phyloP scores from a whole-genome alignment of 163 green algal genomes.

The Scenedesmus sp. region DNA sequence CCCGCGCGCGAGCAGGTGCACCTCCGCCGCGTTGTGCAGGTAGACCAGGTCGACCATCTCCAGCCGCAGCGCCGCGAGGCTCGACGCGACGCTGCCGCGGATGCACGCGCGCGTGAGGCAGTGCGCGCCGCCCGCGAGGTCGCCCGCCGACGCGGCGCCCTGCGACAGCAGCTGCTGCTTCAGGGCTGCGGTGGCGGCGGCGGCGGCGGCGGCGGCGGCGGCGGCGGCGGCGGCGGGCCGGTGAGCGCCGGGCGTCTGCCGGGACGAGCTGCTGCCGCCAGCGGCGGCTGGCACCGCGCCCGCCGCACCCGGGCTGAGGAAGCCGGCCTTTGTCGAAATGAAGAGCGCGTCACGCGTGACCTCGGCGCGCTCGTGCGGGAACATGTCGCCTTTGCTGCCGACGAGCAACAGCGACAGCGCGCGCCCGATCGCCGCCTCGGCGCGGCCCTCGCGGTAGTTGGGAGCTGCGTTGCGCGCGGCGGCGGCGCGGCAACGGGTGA shows the following conservation, averaged over 20 bases:
- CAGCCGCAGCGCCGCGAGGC: constrained; percentile 60
- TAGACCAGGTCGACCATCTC: constrained; percentile 78
- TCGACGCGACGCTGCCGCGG: constrained; percentile 56
- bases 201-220: too few species aligned
- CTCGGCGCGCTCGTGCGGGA: constrained; percentile 30
- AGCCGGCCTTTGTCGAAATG: constrained; percentile 79
- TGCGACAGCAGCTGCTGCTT: constrained; percentile 23
- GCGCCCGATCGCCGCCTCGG: constrained; percentile 59
- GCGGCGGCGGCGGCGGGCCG: too few species aligned
- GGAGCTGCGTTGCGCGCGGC: constrained; percentile 48
- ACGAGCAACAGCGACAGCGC: constrained; percentile 61
- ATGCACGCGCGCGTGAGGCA: constrained; percentile 71
- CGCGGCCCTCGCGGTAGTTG: constrained; percentile 74
- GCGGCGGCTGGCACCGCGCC: too few species aligned
- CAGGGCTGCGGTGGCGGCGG: background rate
- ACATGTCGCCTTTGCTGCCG: constrained; percentile 8
- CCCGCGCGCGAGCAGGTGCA: constrained; percentile 58
- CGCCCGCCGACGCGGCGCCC: constrained; percentile 12
- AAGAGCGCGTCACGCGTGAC: constrained; percentile 73
- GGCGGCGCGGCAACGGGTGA: too few species aligned
- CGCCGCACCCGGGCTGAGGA: constrained; percentile 43
- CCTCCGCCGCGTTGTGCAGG: constrained; percentile 79
- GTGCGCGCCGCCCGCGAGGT: constrained; percentile 54
- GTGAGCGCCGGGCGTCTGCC: too few species aligned
- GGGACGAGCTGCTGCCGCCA: too few species aligned